Base-by-base conservation (phyloP, 2,329 filamentous ascomycete genomes). In the Ascocoryne sarcoides region DNA sequence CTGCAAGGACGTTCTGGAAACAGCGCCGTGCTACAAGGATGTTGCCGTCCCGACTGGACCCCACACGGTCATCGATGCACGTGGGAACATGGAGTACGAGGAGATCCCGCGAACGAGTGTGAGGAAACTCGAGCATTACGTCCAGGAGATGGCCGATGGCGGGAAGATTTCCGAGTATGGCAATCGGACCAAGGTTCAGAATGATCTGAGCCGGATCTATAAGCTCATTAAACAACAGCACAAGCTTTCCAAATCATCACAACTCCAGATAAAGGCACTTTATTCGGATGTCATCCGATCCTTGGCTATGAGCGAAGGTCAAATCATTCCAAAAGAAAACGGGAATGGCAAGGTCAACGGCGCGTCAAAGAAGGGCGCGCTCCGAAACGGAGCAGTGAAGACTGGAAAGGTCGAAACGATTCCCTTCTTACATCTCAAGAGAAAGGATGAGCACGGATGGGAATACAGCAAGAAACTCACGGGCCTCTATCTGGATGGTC, bases 381-480 rank as follows among this genome's bases (percentile, higher is more conserved):
- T 61, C 43, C 67, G 51, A 43, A 73, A 72, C 44, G 67, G 67
- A 35, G 64, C 64, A 32, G 68, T 72, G 56, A 93, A 92, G 71
- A 65, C 71, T 43, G 88, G 88, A 63, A 95, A 95, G 71, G 81
- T 93, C 42, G 90, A 96, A 69, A 95, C 92, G 14, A 93, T 98
- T 53, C 92, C 92, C 23, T 98, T 98, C 79, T 69, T 98, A 39
- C 92, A 98, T 62, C 71, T 98, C 43, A 95, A 95, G 76, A 84
- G 87, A 64, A 93, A 94, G 66, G 80, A 85, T 39, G 78, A 89
- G 47, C 84, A 95, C 58, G 90, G 90, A 46, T 98, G 92, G 92
- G 89, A 96, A 60, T 98, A 96, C 71, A 96, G 87, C 78, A 98
- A 96, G 76, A 95, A 93, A 70, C 76, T 98, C 43, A 96, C 92